Percentiles rank a stretch among this genome's conserved stretches.
These are phyloP conservation scores for Sparassis latifolia DNA, from an alignment of 1,284 basidiomycete species.

Conservation along the genomic window DNA sequence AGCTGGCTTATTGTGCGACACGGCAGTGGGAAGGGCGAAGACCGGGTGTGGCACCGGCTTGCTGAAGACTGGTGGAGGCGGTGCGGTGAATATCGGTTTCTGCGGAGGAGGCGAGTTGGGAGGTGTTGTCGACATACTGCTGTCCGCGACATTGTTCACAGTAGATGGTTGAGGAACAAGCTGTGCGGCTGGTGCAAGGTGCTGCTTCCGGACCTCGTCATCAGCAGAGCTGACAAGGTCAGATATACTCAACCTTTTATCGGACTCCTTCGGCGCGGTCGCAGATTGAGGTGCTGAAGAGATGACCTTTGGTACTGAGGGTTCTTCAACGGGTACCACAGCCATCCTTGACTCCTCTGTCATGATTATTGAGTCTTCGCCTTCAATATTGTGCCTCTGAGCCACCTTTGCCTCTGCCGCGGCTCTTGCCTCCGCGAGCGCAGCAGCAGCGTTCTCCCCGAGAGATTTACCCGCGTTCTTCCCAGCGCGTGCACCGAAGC, in stretches of 20 bases:
- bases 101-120: conserved; percentile 37
- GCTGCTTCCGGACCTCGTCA: conserved; percentile 4
- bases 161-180: neutral
- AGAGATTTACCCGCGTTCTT: conserved; percentile 61
- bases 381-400: conserved; percentile 45
- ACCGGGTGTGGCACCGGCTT: conserved; percentile 42
- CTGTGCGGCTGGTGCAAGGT: neutral
- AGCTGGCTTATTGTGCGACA: conserved; percentile 3
- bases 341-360: conserved; percentile 4
- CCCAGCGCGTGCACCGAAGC: conserved; percentile 52
- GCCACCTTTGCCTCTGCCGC: conserved; percentile 67
- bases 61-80: conserved; percentile 47
- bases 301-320: neutral
- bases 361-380: neutral
- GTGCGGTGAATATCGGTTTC: conserved; percentile 28
- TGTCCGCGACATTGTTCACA: conserved; percentile 10
- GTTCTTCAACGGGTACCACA: neutral
- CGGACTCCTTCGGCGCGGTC: conserved; percentile 13
- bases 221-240: conserved; percentile 33
- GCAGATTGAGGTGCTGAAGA: neutral
- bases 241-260: conserved; percentile 46
- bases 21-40: conserved; percentile 34
- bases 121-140: conserved; percentile 49
- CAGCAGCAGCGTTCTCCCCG: conserved; percentile 50
- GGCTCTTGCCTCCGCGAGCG: conserved; percentile 63